Conservation (phyloP, 768 basidiomycete species). For the Hericium coralloides region DNA sequence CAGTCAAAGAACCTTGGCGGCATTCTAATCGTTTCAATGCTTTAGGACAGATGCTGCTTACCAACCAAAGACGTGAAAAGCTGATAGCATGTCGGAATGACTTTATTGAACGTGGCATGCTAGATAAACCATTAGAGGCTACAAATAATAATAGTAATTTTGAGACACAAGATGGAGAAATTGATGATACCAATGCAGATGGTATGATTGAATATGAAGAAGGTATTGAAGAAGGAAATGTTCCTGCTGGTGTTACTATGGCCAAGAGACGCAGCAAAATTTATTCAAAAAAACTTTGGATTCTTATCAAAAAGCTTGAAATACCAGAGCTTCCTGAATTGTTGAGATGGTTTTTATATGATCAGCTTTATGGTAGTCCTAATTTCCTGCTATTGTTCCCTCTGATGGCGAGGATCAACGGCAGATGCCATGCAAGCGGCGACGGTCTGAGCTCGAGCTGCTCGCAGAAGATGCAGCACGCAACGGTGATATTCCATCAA, state of each 20-base stretch:
- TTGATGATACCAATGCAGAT: background rate
- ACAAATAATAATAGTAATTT: background rate
- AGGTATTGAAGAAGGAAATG: background rate
- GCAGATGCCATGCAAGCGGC: too few species aligned
- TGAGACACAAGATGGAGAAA: background rate
- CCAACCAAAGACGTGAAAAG: slow-evolving; percentile 6
- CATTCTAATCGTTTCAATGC: slow-evolving; percentile 11
- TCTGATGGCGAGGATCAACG: background rate
- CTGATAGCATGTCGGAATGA: background rate
- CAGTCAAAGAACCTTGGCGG: slow-evolving; percentile 17
- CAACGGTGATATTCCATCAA: too few species aligned
- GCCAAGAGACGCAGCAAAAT: too few species aligned
- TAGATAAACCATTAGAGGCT: background rate
- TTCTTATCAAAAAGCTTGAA: too few species aligned
- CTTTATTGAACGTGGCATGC: background rate
- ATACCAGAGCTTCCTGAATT: too few species aligned
- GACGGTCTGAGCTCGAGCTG: too few species aligned
- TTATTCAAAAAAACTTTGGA: too few species aligned
- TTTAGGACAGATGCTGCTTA: slow-evolving; percentile 13
- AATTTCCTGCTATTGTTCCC: too few species aligned
- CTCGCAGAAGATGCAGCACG: too few species aligned
- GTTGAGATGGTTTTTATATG: too few species aligned
- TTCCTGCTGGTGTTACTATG: background rate
- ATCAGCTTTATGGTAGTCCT: too few species aligned
- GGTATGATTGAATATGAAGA: background rate